Conservation (phyloP, 257 asterid genomes). For the Solanum virginianum region DNA sequence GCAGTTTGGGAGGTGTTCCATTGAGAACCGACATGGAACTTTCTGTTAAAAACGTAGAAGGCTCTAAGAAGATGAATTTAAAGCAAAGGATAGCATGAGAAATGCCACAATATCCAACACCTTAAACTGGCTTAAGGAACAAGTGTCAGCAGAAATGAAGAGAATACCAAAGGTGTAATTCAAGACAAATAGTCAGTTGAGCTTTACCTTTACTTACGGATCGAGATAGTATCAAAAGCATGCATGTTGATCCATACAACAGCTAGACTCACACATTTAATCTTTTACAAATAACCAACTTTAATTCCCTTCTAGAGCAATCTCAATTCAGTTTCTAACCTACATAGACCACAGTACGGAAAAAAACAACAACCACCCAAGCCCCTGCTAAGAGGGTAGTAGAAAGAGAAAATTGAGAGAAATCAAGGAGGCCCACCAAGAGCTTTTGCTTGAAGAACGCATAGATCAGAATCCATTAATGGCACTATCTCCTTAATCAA, state of each 20-base stretch:
- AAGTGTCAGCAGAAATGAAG: not conserved
- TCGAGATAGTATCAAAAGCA: not conserved
- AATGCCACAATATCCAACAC: not conserved
- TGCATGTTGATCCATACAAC: not conserved
- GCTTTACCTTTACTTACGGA: not conserved
- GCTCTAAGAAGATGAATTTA: slow-evolving; percentile 6
- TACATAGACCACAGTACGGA: not conserved
- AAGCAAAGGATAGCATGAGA: not conserved
- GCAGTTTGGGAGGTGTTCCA: slow-evolving; percentile 63
- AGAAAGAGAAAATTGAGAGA: not conserved
- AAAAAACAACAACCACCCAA: not conserved
- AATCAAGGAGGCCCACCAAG: not conserved
- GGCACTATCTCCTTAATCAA: not conserved
- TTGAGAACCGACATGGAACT: slow-evolving; percentile 77
- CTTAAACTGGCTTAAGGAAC: not conserved
- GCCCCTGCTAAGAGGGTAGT: not conserved
- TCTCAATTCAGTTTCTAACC: not conserved
- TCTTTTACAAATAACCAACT: not conserved
- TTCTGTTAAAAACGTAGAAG: slow-evolving; percentile 33
- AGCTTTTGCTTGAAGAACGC: not conserved
- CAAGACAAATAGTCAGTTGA: not conserved
- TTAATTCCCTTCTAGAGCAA: not conserved
- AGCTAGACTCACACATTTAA: not conserved
- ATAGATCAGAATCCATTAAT: not conserved
- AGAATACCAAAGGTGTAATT: not conserved